These are phyloP conservation scores for Besnoitia besnoiti DNA, from an alignment of 169 alveolate species.

Conservation along the genomic window DNA sequence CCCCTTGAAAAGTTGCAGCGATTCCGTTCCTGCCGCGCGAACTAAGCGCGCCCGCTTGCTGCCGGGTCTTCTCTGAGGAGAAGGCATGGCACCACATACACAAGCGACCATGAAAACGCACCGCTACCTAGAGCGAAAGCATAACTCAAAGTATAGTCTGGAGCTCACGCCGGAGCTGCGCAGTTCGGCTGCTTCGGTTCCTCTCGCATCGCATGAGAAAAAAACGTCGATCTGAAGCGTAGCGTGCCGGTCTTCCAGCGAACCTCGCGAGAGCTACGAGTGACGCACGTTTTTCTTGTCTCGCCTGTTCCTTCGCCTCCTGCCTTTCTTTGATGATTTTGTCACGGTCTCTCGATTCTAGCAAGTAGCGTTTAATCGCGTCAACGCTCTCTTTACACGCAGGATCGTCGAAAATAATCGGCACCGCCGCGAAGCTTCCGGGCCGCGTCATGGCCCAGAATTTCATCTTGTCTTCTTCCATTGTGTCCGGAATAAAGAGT, in stretches of 20 bases:
- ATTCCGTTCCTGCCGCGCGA: background rate
- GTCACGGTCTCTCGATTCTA: background rate
- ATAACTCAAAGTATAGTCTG: too few species aligned
- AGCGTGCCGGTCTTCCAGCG: too few species aligned
- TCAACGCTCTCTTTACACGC: constrained; percentile 27
- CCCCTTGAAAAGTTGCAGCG: background rate
- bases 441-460: constrained; percentile 31
- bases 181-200: too few species aligned
- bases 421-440: constrained; percentile 26
- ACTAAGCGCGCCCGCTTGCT: background rate
- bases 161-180: too few species aligned
- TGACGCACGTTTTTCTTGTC: background rate
- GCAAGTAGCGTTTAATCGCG: background rate
- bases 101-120: too few species aligned
- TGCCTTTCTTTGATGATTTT: background rate
- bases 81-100: background rate
- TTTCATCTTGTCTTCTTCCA: background rate
- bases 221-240: too few species aligned
- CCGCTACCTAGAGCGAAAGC: too few species aligned
- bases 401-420: constrained; percentile 25
- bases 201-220: too few species aligned
- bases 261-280: too few species aligned
- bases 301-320: background rate
- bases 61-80: background rate
- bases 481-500: background rate